Percentiles rank a stretch among this genome's conserved stretches.
phyloP scores from a whole-genome alignment of 345 rosid species.

The Populus alba region DNA sequence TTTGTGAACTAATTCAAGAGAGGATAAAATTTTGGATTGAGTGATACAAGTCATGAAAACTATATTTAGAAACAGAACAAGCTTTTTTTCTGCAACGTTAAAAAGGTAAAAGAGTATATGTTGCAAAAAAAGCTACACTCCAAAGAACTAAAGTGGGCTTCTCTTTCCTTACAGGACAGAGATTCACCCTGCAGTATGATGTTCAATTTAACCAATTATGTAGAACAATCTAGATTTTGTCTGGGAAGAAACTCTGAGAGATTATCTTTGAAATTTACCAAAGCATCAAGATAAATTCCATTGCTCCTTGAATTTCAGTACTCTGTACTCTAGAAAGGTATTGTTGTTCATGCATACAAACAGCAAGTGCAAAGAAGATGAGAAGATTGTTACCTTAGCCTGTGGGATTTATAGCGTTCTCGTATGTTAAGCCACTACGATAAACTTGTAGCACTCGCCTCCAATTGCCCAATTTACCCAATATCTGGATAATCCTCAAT shows the following conservation, averaged over 20 bases:
- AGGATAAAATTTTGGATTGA: conserved; percentile 1
- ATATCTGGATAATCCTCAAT: conserved; percentile 66
- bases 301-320: too few relatives aligned
- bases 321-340: too few relatives aligned
- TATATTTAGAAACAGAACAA: neutral
- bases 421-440: conserved; percentile 90
- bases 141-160: neutral
- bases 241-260: neutral
- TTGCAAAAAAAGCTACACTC: neutral
- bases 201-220: too few relatives aligned
- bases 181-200: too few relatives aligned
- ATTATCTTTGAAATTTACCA: neutral
- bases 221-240: neutral
- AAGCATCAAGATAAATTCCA: neutral
- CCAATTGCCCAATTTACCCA: conserved; percentile 92
- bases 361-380: neutral
- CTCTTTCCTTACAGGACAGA: too few relatives aligned
- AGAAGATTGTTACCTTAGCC: conserved; percentile 48
- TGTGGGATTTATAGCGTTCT: conserved; percentile 73
- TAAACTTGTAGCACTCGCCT: conserved; percentile 86
- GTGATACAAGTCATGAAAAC: neutral
- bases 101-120: neutral
- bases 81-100: too few relatives aligned
- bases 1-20: neutral
- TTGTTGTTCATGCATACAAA: neutral